Conservation (phyloP, 1,284 basidiomycete genomes). For the Hymenochaete sp. region DNA sequence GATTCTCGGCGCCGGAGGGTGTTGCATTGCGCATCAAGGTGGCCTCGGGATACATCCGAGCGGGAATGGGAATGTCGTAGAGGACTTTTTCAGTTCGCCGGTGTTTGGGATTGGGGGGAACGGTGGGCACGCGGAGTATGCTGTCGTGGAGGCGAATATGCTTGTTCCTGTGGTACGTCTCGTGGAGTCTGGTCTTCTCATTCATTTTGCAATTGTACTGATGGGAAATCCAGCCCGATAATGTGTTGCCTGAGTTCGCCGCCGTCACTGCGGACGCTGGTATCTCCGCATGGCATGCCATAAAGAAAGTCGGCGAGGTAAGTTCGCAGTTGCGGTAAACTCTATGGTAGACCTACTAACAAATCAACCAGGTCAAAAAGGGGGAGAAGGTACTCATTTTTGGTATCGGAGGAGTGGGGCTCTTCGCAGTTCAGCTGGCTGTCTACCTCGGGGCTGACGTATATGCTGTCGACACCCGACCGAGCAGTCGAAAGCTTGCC, state of each 20-base stretch:
- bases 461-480: constrained; percentile 24
- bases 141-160: neutral
- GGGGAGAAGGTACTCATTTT: constrained; percentile 23
- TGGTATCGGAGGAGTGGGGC: constrained; percentile 27
- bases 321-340: neutral
- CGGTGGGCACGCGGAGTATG: constrained; percentile 6
- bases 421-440: constrained; percentile 26
- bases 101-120: constrained; percentile 7
- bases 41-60: neutral
- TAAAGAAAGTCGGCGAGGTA: constrained; percentile 22
- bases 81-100: neutral
- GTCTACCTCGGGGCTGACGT: constrained; percentile 24
- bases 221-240: constrained; percentile 22
- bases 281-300: constrained; percentile 23
- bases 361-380: constrained; percentile 6
- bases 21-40: neutral
- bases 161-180: constrained; percentile 9
- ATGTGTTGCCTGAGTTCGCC: constrained; percentile 22
- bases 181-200: too few species aligned
- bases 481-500: constrained; percentile 22
- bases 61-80: neutral
- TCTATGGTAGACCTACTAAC: neutral
- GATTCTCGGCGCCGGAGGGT: neutral
- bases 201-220: too few species aligned
- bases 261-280: constrained; percentile 24